Evolutionary conservation across 345 rosid genomes (phyloP), one percentile per base, ranked within the genome.

Genomic region (Acer campestre): DNA sequence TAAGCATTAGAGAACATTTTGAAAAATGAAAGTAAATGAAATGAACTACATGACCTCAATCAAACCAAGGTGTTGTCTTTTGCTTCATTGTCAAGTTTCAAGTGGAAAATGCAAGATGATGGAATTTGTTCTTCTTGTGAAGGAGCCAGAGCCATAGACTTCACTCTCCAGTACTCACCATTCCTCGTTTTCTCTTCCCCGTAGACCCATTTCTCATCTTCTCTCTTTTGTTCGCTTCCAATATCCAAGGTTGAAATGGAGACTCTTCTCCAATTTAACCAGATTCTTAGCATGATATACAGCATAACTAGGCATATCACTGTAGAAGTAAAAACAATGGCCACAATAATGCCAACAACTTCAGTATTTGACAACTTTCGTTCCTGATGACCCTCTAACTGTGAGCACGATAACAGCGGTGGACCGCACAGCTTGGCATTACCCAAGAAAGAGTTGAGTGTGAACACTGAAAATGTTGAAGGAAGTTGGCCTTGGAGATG

Each of bases 401-500:
- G 66, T 29, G 67, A 53, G 82, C 97, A 92, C 12, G 84, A 77
- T 66, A n/a, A 35, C 62, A 92, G 71, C 75, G 97, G 97, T 64
- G 81, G 88, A 76, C 94, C 92, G 58, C 94, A 89, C 10, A 92
- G 83, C 75, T 82, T 81, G 64, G 76, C 64, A 70, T 92, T 92
- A 2, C 91, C 88, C 61, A 18, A 44, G 88, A 92, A 92, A 51
- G 92, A 92, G 68, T 84, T 84, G 1, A 61, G 76, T 56, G 88
- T 87, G 86, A 92, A 92, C 58, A 82, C 85, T 18, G 94, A 88
- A 76, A 90, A 90, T 13, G 82, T 71, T 14, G 84, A 69, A 27
- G 93, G 94, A 35, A 95, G 71, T 40, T 85, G 86, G 13, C 98
- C 98, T 6, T 84, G 75, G 14, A 95, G 91, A 79, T 84, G 80